Evolutionary conservation across 2,329 filamentous ascomycete genomes (phyloP).

Genomic region (Fusarium pseudoanthophilum): DNA sequence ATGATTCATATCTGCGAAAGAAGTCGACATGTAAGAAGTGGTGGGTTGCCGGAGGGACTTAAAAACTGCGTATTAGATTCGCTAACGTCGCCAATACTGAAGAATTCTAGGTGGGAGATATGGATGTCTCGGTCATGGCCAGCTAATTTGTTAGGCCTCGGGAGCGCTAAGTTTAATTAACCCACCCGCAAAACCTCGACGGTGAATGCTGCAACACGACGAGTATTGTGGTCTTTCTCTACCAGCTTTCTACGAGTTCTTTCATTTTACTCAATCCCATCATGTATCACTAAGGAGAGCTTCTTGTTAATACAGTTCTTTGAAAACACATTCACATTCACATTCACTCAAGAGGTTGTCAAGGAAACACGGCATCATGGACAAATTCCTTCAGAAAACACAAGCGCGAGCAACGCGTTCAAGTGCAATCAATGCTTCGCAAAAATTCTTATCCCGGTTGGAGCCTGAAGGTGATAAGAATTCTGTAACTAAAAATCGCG

Average conservation of each 20-base stretch:
- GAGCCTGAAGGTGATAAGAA: constrained; percentile 17
- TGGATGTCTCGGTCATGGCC: neutral
- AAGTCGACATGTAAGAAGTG: neutral
- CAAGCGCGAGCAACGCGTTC: constrained; percentile 34
- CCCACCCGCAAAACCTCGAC: neutral
- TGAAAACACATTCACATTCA: neutral
- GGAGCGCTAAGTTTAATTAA: neutral
- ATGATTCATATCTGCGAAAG: neutral
- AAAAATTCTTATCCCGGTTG: constrained; percentile 36
- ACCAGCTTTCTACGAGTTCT: neutral
- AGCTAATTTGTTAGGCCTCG: constrained; percentile 4
- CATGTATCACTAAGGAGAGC: neutral
- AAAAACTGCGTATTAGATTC: neutral
- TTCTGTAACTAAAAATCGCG: neutral
- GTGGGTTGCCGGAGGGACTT: neutral
- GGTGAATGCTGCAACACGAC: neutral
- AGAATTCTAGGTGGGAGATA: neutral
- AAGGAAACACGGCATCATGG: neutral
- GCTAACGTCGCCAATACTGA: neutral
- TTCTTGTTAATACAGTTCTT: neutral
- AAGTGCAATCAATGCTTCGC: constrained; percentile 35
- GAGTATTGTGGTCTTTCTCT: neutral
- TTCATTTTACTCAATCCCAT: neutral
- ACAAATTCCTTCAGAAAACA: constrained; percentile 16
- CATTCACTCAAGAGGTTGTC: neutral